Evolutionary conservation across 2,329 filamentous ascomycete genomes (phyloP).

Genomic region (Sarocladium brachiariae): DNA sequence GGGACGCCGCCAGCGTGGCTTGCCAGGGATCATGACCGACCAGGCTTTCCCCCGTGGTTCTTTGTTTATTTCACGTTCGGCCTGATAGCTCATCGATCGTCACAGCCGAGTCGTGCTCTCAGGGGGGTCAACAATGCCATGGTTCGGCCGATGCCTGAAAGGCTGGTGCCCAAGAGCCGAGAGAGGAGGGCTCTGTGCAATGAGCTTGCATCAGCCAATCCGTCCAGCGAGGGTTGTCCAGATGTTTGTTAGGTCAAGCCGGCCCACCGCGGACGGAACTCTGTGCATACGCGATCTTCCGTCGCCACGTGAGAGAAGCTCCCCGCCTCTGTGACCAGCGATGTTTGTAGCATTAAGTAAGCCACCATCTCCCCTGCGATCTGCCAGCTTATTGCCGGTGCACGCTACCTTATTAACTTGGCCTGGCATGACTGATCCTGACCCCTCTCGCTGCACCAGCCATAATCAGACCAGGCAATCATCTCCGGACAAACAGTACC

Average conservation of each 20-base stretch:
- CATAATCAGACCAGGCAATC: no score
- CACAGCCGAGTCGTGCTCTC: neutral
- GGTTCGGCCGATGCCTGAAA: neutral
- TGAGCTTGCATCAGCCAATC: neutral
- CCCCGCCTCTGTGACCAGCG: neutral
- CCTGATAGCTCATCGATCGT: neutral
- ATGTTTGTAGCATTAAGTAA: neutral
- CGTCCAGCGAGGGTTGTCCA: neutral
- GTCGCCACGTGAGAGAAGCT: conserved; percentile 24
- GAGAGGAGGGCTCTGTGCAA: neutral
- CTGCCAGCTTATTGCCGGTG: neutral
- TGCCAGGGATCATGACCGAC: conserved; percentile 4
- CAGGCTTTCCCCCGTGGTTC: neutral
- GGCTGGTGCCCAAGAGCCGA: neutral
- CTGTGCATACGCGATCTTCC: conserved; percentile 25
- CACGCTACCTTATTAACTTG: no score
- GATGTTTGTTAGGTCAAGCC: neutral
- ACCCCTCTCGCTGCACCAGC: no score
- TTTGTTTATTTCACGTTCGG: neutral
- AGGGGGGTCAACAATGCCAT: neutral
- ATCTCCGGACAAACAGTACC: neutral
- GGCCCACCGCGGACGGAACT: conserved; percentile 9
- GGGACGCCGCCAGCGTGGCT: conserved; percentile 5
- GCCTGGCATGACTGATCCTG: no score
- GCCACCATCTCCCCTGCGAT: neutral